A percentile compares a stretch with the other conserved stretches of the same genome.
phyloP scores from a whole-genome alignment of 371 early-diverging fungal genomes.

The Zopfochytrium polystomum region DNA sequence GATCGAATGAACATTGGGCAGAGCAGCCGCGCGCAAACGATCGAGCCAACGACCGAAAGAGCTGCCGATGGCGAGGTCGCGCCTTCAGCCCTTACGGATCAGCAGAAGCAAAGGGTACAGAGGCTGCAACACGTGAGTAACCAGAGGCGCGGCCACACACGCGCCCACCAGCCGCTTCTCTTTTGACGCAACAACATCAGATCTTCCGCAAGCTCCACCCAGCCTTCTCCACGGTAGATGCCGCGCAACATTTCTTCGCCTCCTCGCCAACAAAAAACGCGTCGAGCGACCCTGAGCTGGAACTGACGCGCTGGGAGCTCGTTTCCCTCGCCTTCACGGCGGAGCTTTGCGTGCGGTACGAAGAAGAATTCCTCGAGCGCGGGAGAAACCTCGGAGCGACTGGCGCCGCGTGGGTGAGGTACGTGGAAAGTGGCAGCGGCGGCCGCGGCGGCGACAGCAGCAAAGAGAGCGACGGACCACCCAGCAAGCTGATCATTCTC shows the following conservation, averaged over 20 bases:
- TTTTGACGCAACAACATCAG: neutral
- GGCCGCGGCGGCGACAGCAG: too few species aligned
- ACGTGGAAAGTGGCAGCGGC: too few species aligned
- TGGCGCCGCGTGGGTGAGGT: neutral
- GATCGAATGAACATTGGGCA: too few species aligned
- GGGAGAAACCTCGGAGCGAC: conserved; percentile 11
- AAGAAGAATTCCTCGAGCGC: conserved; percentile 3
- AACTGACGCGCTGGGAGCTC: conserved; percentile 19
- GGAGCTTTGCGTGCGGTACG: conserved; percentile 21
- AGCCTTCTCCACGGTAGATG: conserved; percentile 5
- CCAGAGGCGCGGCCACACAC: too few species aligned
- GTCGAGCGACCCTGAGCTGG: conserved; percentile 17
- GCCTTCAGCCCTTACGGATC: neutral
- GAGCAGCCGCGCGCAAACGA: too few species aligned
- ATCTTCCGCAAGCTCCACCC: conserved; percentile 14
- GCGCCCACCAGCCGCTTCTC: neutral
- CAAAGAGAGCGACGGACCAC: too few species aligned
- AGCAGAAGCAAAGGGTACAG: conserved; percentile 1
- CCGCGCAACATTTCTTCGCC: neutral
- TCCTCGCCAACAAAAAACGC: conserved; percentile 2
- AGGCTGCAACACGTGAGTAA: conserved; percentile 7
- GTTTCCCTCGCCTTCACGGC: conserved; percentile 17
- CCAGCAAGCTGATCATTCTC: conserved; percentile 8
- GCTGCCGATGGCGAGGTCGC: too few species aligned
- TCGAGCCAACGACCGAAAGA: too few species aligned